Evolutionary conservation across 1,284 basidiomycete species (phyloP).

Genomic region (Spongiforma sp.): DNA sequence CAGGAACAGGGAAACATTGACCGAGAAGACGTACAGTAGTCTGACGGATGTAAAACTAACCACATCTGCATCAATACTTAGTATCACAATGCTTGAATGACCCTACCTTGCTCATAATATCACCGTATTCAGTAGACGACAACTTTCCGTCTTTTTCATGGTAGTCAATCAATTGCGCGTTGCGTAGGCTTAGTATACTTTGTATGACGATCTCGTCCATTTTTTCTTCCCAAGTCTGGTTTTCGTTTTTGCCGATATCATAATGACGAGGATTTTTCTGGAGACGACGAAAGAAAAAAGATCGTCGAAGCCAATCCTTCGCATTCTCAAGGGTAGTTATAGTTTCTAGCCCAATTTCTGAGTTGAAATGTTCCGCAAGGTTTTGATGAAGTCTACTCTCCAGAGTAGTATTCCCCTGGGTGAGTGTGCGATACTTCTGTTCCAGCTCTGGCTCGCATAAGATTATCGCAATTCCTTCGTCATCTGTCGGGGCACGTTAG

Average conservation of each 20-base stretch:
- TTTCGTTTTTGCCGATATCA: slow-evolving; percentile 59
- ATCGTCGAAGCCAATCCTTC: slow-evolving; percentile 78
- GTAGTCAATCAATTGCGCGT: slow-evolving; percentile 62
- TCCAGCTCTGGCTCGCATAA: slow-evolving; percentile 80
- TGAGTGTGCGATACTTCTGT: slow-evolving; percentile 69
- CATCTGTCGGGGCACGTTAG: slow-evolving; percentile 53
- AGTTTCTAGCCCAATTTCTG: slow-evolving; percentile 87
- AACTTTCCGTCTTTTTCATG: slow-evolving; percentile 47
- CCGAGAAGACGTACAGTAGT: slow-evolving; percentile 53
- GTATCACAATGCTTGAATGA: slow-evolving; percentile 3
- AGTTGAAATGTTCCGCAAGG: slow-evolving; percentile 90
- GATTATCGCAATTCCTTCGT: slow-evolving; percentile 79
- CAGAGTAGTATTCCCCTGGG: slow-evolving; percentile 71
- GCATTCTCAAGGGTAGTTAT: slow-evolving; percentile 73
- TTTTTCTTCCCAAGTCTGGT: slow-evolving; percentile 69
- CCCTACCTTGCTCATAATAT: slow-evolving; percentile 83
- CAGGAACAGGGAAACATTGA: not conserved
- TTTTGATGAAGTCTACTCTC: slow-evolving; percentile 88
- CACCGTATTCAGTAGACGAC: slow-evolving; percentile 72
- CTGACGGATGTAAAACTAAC: slow-evolving; percentile 74
- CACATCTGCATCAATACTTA: slow-evolving; percentile 6
- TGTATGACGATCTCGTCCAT: slow-evolving; percentile 75
- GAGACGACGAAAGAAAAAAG: slow-evolving; percentile 86
- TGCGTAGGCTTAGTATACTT: slow-evolving; percentile 63
- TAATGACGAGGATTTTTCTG: slow-evolving; percentile 84